phyloP scores from a whole-genome alignment of 768 basidiomycete species.

The Clavaria fumosa region DNA sequence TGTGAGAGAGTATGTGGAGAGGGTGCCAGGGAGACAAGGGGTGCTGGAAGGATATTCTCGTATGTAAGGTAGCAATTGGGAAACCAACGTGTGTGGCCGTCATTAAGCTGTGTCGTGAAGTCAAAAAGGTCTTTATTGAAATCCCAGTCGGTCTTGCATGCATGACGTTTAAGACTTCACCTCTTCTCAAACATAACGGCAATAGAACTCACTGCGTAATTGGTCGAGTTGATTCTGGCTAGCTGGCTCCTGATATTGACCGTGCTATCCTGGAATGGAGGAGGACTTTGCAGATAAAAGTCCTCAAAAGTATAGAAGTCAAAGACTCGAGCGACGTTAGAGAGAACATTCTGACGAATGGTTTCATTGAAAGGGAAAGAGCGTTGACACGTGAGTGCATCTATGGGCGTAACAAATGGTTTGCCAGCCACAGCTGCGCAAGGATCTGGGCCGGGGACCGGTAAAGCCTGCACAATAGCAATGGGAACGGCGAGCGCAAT shows the following conservation, averaged over 20 bases:
- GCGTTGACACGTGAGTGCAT: slow-evolving; percentile 42
- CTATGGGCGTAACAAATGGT: slow-evolving; percentile 32
- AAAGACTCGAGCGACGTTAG: slow-evolving; percentile 30
- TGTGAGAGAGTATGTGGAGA: slow-evolving; percentile 31
- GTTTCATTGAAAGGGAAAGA: slow-evolving; percentile 43
- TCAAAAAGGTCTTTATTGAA: slow-evolving; percentile 44
- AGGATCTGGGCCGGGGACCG: slow-evolving; percentile 19
- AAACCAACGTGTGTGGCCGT: slow-evolving; percentile 56
- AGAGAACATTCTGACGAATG: slow-evolving; percentile 36
- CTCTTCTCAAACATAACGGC: not conserved
- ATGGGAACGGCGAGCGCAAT: no score
- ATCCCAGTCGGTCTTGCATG: slow-evolving; percentile 43
- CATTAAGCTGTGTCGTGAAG: slow-evolving; percentile 40
- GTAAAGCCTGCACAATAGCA: no score
- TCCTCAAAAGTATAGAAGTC: slow-evolving; percentile 42
- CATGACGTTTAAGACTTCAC: slow-evolving; percentile 4
- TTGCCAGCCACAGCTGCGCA: slow-evolving; percentile 27
- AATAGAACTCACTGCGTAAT: slow-evolving; percentile 24
- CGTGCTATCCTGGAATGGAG: slow-evolving; percentile 42
- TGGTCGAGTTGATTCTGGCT: slow-evolving; percentile 30
- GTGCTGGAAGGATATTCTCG: slow-evolving; percentile 43
- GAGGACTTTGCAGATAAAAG: slow-evolving; percentile 32
- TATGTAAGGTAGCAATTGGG: slow-evolving; percentile 38
- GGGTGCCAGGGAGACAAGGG: slow-evolving; percentile 35
- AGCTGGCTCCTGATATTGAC: slow-evolving; percentile 36